Percentiles rank a stretch among this genome's conserved stretches.
phyloP scores from a whole-genome alignment of 2,329 filamentous ascomycete genomes.

The Ascochyta pisi region DNA sequence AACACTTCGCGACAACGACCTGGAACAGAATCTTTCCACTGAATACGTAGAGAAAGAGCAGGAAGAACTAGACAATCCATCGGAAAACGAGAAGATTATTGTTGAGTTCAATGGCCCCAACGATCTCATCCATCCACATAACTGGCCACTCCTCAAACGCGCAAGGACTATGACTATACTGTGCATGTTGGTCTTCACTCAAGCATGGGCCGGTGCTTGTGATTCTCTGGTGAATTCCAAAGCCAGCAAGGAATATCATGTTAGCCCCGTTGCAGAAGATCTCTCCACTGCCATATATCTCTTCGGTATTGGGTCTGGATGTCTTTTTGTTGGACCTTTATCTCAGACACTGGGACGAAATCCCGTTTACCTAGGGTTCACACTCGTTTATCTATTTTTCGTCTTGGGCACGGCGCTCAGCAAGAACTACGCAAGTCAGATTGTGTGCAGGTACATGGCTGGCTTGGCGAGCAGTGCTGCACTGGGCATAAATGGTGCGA shows the following conservation, averaged over 20 bases:
- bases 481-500: slow-evolving; percentile 14
- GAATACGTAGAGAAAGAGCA: background rate
- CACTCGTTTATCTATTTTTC: slow-evolving; percentile 7
- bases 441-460: slow-evolving; percentile 13
- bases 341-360: slow-evolving; percentile 10
- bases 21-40: background rate
- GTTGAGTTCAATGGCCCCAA: background rate
- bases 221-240: slow-evolving; percentile 9
- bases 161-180: slow-evolving; percentile 1
- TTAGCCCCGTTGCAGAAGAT: slow-evolving; percentile 13
- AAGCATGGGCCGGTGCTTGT: slow-evolving; percentile 10
- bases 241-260: slow-evolving; percentile 2
- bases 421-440: background rate
- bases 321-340: slow-evolving; percentile 10
- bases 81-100: background rate
- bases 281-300: slow-evolving; percentile 11
- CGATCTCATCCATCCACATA: slow-evolving; percentile 8
- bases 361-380: slow-evolving; percentile 6
- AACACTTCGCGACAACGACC: background rate
- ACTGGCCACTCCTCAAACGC: slow-evolving; percentile 8
- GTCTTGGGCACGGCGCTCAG: slow-evolving; percentile 3
- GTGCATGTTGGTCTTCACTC: slow-evolving; percentile 3
- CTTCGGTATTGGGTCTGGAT: slow-evolving; percentile 15
- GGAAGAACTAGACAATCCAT: background rate
- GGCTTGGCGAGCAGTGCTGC: slow-evolving; percentile 10